These are phyloP conservation scores for Didymella keratinophila DNA, from an alignment of 2,329 filamentous ascomycete species.

Conservation along the genomic window DNA sequence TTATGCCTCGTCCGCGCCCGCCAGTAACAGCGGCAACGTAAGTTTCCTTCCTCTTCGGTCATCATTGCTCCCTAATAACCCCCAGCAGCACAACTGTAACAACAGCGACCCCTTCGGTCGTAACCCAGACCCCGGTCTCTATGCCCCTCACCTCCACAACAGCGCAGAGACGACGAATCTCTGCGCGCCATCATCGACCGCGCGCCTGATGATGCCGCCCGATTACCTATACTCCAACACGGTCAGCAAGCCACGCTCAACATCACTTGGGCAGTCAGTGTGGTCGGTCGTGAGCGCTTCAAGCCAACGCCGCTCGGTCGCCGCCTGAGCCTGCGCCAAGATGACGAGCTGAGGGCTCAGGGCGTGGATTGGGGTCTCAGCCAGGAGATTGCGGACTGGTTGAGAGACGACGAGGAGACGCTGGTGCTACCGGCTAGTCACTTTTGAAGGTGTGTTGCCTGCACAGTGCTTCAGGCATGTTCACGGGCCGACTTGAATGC, in stretches of 20 bases:
- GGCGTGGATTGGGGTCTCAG: slow-evolving; percentile 3
- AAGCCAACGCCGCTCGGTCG: background rate
- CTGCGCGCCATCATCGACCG: slow-evolving; percentile 8
- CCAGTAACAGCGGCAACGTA: background rate
- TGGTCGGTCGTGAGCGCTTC: slow-evolving; percentile 16
- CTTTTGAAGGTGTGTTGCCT: background rate
- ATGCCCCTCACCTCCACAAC: slow-evolving; percentile 10
- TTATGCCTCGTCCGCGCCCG: background rate
- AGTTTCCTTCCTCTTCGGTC: background rate
- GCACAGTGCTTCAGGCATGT: background rate
- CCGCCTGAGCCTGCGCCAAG: slow-evolving; percentile 1
- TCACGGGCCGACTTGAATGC: background rate
- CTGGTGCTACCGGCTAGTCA: background rate
- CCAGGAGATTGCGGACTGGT: background rate
- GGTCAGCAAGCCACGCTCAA: slow-evolving; percentile 7
- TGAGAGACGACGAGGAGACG: background rate
- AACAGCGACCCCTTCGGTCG: background rate
- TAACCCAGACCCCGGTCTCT: slow-evolving; percentile 13
- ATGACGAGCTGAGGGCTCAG: slow-evolving; percentile 3
- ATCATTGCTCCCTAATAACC: background rate
- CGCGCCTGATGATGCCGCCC: slow-evolving; percentile 12
- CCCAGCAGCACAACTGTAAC: background rate
- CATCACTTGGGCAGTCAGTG: slow-evolving; percentile 18
- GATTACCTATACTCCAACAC: background rate
- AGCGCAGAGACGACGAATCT: slow-evolving; percentile 3